These are phyloP conservation scores for Pulveroboletus sp. DNA, from an alignment of 768 basidiomycete genomes.

Conservation along the genomic window DNA sequence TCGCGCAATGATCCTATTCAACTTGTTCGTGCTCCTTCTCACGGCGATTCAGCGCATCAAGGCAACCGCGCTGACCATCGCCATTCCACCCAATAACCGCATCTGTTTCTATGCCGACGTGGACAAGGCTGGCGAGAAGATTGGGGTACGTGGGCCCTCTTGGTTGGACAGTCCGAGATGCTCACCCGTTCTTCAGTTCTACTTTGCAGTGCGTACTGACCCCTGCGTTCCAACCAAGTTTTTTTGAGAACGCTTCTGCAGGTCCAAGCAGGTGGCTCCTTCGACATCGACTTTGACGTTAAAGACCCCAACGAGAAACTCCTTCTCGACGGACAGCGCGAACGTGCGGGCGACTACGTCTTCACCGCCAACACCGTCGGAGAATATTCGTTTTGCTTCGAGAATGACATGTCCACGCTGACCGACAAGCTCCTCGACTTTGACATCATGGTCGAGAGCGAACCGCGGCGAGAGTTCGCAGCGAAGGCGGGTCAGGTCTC, in stretches of 20 bases:
- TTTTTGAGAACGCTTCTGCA: no score
- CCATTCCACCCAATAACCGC: constrained; percentile 73
- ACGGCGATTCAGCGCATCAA: constrained; percentile 33
- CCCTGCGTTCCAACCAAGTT: background rate
- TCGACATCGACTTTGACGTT: constrained; percentile 92
- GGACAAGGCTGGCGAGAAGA: constrained; percentile 92
- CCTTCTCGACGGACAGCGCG: constrained; percentile 80
- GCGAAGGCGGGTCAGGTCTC: constrained; percentile 84
- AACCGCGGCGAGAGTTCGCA: constrained; percentile 85
- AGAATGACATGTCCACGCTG: constrained; percentile 94
- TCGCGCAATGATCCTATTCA: constrained; percentile 21
- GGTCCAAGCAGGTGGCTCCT: constrained; percentile 97
- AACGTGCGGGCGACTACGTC: constrained; percentile 96
- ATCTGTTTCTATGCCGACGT: constrained; percentile 95
- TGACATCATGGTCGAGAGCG: constrained; percentile 98
- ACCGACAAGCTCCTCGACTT: constrained; percentile 94
- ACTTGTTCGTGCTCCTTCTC: constrained; percentile 29
- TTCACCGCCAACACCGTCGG: constrained; percentile 89
- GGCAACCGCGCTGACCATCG: constrained; percentile 74
- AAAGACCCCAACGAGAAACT: constrained; percentile 88
- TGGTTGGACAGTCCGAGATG: background rate
- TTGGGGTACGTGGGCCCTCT: constrained; percentile 56
- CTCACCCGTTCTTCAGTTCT: constrained; percentile 57
- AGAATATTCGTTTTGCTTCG: constrained; percentile 95
- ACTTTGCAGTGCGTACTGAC: constrained; percentile 76